Percentiles rank a stretch among this genome's conserved stretches.
Evolutionary conservation across 1,139 yeast genomes (phyloP).

Genomic region (Pichia sp.): DNA sequence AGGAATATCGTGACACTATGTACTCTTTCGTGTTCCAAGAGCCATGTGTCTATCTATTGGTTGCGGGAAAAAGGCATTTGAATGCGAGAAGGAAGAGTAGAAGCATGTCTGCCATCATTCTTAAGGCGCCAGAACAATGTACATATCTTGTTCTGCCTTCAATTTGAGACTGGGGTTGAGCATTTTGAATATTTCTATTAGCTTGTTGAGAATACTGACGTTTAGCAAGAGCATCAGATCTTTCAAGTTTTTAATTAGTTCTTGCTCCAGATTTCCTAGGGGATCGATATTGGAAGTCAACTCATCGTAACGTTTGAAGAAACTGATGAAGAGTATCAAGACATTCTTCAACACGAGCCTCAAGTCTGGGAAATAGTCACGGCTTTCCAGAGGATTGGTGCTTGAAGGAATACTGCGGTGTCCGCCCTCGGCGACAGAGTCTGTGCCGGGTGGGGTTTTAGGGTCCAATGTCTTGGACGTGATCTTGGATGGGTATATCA

Average conservation of each 20-base stretch:
- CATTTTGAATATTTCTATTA: constrained; percentile 24
- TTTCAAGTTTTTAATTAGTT: constrained; percentile 11
- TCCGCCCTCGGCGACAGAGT: not conserved
- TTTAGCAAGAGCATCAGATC: constrained; percentile 26
- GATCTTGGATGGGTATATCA: not conserved
- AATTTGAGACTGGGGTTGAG: constrained; percentile 20
- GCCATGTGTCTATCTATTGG: not conserved
- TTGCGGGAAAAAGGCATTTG: not conserved
- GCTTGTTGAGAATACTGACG: constrained; percentile 27
- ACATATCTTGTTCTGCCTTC: constrained; percentile 21
- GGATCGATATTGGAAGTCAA: not conserved
- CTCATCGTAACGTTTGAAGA: constrained; percentile 20
- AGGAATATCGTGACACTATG: too few relatives aligned
- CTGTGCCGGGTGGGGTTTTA: not conserved
- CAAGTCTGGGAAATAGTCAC: constrained; percentile 27
- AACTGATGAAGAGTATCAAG: constrained; percentile 23
- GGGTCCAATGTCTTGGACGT: constrained; percentile 2
- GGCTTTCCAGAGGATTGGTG: constrained; percentile 13
- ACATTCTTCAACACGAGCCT: constrained; percentile 28
- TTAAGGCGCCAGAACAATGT: constrained; percentile 1
- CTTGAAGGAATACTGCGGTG: not conserved
- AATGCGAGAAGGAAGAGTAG: not conserved
- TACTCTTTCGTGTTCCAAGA: not conserved
- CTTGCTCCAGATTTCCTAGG: not conserved
- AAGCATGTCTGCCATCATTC: not conserved